Base-by-base conservation (phyloP, 176 grass and related monocot genomes). In the Pharus latifolius region DNA sequence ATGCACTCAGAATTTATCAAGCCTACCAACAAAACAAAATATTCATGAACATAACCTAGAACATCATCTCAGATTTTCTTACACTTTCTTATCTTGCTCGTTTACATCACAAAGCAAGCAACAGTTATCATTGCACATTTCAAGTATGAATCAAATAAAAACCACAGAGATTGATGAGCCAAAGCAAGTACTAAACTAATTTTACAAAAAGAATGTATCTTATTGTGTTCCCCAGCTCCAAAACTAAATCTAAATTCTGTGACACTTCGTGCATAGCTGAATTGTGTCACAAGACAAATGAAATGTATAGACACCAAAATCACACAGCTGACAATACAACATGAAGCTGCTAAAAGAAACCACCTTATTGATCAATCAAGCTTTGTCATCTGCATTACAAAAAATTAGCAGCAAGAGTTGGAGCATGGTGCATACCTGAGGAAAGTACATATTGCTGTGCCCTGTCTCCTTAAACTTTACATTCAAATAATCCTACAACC, bases 371-470 rank as follows among this genome's bases (percentile, higher is more conserved):
- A 43, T 20, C 10, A 38, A 65, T 51, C 43, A 73, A 58, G 75
- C 27, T 38, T 13, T 53, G 16, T 17, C 13, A 2, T 84, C 12
- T 12, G 27, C 20, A 15, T 46, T 18, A 1, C 4, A 42, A 43
- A 62, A 30, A 1, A 61, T 45, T 12, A 53, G 5, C 26, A 63
- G 8, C 35, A 40, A 69, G 2, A 80, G 7, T 68, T 49, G 9
- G 15, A 41, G 22, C 30, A 47, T 67, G 3, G 10, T 70, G 29
- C 40, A 1, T 40, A 90, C 93, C 89, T 97, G 95, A 72, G 95
- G 95, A 29, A 99, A 99, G 74, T 99, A 99, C 95, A 99, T 99
- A 54, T 99, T 99, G 59, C 82, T 99, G 58, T 99, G 95, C 5
- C 95, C 95, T 54, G 95, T 94, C 60, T 91, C 95, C 76, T 98